Conservation (phyloP, 208 protist genomes). For the Leishmania gerbilli region DNA sequence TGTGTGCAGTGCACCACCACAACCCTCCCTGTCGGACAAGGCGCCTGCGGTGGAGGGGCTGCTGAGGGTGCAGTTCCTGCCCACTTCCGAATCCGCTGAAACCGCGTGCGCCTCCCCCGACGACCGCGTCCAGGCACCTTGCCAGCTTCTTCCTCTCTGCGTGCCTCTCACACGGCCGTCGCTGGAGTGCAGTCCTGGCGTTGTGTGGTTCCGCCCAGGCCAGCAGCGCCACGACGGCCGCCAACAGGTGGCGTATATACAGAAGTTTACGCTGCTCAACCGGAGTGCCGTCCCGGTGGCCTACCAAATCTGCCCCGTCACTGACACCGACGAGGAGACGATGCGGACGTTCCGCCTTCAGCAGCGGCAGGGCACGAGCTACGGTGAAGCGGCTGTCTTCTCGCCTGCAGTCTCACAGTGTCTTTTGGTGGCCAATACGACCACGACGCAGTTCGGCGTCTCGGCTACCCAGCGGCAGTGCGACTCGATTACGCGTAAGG, state of each 20-base stretch:
- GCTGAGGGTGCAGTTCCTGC: conserved; percentile 32
- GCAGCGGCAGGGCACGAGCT: conserved; percentile 16
- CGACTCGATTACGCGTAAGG: conserved; percentile 33
- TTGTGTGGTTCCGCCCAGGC: conserved; percentile 82
- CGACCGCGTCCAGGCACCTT: background rate
- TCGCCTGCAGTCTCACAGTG: background rate
- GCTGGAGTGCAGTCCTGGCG: conserved; percentile 47
- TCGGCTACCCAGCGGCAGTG: conserved; percentile 7
- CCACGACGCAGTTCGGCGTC: conserved; percentile 24
- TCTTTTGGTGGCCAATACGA: conserved; percentile 13
- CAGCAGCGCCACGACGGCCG: conserved; percentile 79
- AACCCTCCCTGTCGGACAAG: background rate
- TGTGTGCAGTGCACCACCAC: background rate
- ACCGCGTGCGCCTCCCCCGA: background rate
- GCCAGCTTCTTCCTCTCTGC: conserved; percentile 49
- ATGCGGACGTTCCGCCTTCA: conserved; percentile 21
- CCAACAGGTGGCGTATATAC: conserved; percentile 63
- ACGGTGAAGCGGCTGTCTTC: background rate
- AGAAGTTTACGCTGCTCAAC: conserved; percentile 67
- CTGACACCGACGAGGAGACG: conserved; percentile 10
- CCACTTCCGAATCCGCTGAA: conserved; percentile 3
- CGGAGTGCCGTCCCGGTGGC: conserved; percentile 36
- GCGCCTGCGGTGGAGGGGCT: conserved; percentile 18
- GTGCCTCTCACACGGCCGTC: conserved; percentile 50
- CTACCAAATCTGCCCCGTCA: conserved; percentile 44